These are phyloP conservation scores for Sporisorium graminicola DNA, from an alignment of 1,284 basidiomycete species.

Conservation along the genomic window DNA sequence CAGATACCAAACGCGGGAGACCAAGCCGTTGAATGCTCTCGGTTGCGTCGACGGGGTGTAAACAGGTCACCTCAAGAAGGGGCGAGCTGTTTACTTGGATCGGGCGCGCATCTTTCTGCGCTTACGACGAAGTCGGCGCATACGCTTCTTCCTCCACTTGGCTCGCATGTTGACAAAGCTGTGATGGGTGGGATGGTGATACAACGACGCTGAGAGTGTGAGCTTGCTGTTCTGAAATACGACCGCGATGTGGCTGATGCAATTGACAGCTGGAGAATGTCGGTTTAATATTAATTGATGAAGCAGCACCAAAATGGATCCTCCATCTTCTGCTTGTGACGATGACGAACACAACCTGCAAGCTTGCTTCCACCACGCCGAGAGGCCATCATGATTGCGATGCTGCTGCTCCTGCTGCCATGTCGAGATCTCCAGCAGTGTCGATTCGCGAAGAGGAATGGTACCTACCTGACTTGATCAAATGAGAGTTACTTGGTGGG, in stretches of 20 bases:
- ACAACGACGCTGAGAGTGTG: slow-evolving; percentile 14
- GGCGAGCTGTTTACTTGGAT: slow-evolving; percentile 63
- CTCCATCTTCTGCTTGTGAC: slow-evolving; percentile 4
- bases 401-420: slow-evolving; percentile 8
- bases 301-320: background rate
- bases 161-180: slow-evolving; percentile 64
- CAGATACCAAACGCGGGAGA: slow-evolving; percentile 11
- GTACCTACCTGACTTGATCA: slow-evolving; percentile 54
- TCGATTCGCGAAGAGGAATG: slow-evolving; percentile 1
- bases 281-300: background rate
- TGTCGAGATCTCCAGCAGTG: slow-evolving; percentile 18
- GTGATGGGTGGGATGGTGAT: slow-evolving; percentile 3
- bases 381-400: slow-evolving; percentile 14
- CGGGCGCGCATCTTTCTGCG: slow-evolving; percentile 69
- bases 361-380: background rate
- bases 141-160: slow-evolving; percentile 69
- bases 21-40: slow-evolving; percentile 33
- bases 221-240: slow-evolving; percentile 14
- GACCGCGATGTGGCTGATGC: background rate
- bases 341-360: slow-evolving; percentile 12
- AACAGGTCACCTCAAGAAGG: slow-evolving; percentile 20
- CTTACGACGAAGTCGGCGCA: slow-evolving; percentile 68
- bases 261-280: slow-evolving; percentile 15
- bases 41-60: slow-evolving; percentile 23
- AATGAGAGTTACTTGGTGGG: slow-evolving; percentile 59